phyloP scores from a whole-genome alignment of 257 asterid genomes.

The Penstemon davidsonii region DNA sequence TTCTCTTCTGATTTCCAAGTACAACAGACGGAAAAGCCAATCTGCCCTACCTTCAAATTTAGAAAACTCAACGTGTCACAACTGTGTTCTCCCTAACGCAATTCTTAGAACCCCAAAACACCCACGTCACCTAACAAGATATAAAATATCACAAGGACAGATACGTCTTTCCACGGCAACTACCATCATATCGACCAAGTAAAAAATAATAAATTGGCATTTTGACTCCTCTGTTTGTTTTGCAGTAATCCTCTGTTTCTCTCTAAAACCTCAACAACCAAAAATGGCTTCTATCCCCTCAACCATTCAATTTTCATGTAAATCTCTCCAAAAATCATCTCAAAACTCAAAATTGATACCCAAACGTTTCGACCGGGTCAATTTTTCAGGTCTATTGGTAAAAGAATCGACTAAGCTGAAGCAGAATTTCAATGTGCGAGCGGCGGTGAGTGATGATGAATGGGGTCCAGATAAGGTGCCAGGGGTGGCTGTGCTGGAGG shows the following conservation, averaged over 20 bases:
- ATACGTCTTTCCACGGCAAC: neutral
- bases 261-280: neutral
- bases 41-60: neutral
- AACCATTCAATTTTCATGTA: slow-evolving; percentile 38
- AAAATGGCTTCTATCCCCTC: slow-evolving; percentile 69
- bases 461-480: slow-evolving; percentile 49
- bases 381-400: slow-evolving; percentile 22
- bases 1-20: neutral
- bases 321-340: slow-evolving; percentile 4
- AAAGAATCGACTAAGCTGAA: slow-evolving; percentile 20
- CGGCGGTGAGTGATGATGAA: slow-evolving; percentile 42
- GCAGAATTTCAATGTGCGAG: slow-evolving; percentile 36
- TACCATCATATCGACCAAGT: neutral
- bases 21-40: neutral
- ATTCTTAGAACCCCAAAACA: neutral
- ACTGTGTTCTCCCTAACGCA: neutral
- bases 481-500: slow-evolving; percentile 47
- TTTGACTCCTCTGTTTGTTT: slow-evolving; percentile 9
- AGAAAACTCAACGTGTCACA: slow-evolving; percentile 19
- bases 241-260: too few relatives aligned
- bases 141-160: slow-evolving; percentile 1
- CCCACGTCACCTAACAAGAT: neutral
- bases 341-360: slow-evolving; percentile 22
- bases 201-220: neutral
- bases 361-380: slow-evolving; percentile 29